phyloP scores from a whole-genome alignment of 345 rosid species.

The Punica granatum region DNA sequence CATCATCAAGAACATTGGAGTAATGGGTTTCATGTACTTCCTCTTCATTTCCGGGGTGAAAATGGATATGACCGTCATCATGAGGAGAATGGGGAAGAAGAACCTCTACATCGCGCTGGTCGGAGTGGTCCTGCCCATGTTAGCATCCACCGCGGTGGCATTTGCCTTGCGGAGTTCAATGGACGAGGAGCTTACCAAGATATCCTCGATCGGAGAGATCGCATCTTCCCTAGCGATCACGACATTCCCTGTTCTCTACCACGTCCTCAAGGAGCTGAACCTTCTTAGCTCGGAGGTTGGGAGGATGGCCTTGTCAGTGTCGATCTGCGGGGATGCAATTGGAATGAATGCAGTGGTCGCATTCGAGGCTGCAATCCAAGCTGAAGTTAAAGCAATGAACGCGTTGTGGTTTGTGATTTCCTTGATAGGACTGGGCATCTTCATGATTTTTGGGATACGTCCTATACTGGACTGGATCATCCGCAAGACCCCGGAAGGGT shows the following conservation, averaged over 20 bases:
- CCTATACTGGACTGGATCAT: constrained; percentile 36
- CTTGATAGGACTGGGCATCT: neutral
- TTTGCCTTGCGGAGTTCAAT: constrained; percentile 17
- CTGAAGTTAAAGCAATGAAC: constrained; percentile 6
- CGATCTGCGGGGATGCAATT: constrained; percentile 32
- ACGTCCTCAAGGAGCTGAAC: constrained; percentile 45
- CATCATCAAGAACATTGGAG: constrained; percentile 45
- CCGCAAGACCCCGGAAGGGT: constrained; percentile 41
- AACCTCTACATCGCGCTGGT: constrained; percentile 27
- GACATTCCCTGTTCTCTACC: constrained; percentile 38
- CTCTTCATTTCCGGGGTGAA: constrained; percentile 47
- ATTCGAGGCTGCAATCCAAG: constrained; percentile 38
- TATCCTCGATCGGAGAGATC: constrained; percentile 28
- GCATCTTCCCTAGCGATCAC: constrained; percentile 25
- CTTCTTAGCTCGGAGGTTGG: constrained; percentile 61
- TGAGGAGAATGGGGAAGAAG: constrained; percentile 28
- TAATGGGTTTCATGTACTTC: constrained; percentile 47
- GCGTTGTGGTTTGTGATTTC: constrained; percentile 33
- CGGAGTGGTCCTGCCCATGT: constrained; percentile 26
- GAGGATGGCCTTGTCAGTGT: constrained; percentile 36
- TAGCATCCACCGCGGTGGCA: constrained; percentile 7
- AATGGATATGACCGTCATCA: constrained; percentile 32
- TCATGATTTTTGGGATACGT: constrained; percentile 23
- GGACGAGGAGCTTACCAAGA: constrained; percentile 15
- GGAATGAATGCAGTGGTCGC: constrained; percentile 19